phyloP scores from a whole-genome alignment of 495 filamentous ascomycete species.

The Hypoxylon cercidicola region DNA sequence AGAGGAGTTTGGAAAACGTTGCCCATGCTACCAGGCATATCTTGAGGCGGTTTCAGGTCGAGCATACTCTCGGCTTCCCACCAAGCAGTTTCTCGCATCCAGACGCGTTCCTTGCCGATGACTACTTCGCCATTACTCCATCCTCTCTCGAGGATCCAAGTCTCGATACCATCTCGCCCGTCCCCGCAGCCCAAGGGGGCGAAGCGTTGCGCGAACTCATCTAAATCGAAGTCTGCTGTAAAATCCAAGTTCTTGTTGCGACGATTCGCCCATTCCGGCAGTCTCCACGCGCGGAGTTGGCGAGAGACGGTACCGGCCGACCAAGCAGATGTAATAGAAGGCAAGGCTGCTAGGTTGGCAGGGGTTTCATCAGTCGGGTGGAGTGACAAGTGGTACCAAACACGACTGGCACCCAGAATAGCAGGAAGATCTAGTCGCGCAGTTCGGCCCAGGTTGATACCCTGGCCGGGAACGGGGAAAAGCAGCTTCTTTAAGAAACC shows the following conservation, averaged over 20 bases:
- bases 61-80: conserved; percentile 99
- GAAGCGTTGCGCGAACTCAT: conserved; percentile 89
- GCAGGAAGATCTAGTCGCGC: conserved; percentile 79
- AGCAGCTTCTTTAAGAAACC: conserved; percentile 86
- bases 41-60: conserved; percentile 75
- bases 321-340: conserved; percentile 77
- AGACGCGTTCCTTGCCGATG: conserved; percentile 87
- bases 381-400: conserved; percentile 94
- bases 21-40: conserved; percentile 52
- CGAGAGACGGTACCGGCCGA: conserved; percentile 90
- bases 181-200: conserved; percentile 85
- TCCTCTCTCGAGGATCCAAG: conserved; percentile 92
- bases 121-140: conserved; percentile 99
- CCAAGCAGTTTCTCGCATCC: conserved; percentile 95
- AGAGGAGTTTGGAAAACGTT: conserved; percentile 62
- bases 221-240: conserved; percentile 93
- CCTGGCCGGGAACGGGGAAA: conserved; percentile 79
- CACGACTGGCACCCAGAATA: conserved; percentile 79
- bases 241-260: conserved; percentile 94
- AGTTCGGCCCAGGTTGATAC: conserved; percentile 74
- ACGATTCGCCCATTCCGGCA: conserved; percentile 96
- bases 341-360: conserved; percentile 69
- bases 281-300: conserved; percentile 89
- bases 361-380: conserved; percentile 91
- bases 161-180: conserved; percentile 92